Evolutionary conservation across 1,284 basidiomycete genomes (phyloP).

Genomic region (Ceratobasidium theobromae): DNA sequence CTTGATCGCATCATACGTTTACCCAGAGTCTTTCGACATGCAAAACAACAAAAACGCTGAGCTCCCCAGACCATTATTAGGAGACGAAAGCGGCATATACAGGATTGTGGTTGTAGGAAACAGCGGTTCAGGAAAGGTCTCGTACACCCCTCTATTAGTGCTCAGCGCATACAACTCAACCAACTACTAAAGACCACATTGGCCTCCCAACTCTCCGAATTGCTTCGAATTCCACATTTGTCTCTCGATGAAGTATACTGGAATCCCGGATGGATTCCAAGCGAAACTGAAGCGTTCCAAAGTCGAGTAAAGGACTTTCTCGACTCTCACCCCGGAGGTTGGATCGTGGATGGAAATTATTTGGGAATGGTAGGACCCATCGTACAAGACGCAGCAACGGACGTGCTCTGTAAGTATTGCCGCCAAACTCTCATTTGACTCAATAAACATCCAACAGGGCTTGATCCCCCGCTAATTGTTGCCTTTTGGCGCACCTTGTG

Average conservation of each 20-base stretch:
- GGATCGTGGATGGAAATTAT: slow-evolving; percentile 25
- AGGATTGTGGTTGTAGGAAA: slow-evolving; percentile 15
- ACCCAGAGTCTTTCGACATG: neutral
- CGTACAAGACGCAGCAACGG: slow-evolving; percentile 5
- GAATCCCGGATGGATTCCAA: slow-evolving; percentile 10
- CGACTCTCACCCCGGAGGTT: slow-evolving; percentile 5
- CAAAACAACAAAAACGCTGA: neutral
- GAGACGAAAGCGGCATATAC: slow-evolving; percentile 7
- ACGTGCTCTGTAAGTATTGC: slow-evolving; percentile 12
- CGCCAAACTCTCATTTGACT: too few species aligned
- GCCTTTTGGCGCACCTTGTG: slow-evolving; percentile 1
- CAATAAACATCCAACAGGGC: neutral
- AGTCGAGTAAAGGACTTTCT: slow-evolving; percentile 1
- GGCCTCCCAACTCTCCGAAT: neutral
- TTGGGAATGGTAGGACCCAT: neutral
- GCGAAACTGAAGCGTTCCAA: neutral
- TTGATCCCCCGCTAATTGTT: slow-evolving; percentile 6
- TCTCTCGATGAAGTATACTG: slow-evolving; percentile 17
- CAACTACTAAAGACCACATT: slow-evolving; percentile 3
- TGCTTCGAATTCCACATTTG: slow-evolving; percentile 2
- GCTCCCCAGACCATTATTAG: slow-evolving; percentile 6
- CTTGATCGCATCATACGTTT: neutral
- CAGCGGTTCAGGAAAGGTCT: slow-evolving; percentile 23
- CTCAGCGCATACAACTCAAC: neutral
- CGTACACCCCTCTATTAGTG: neutral